A percentile compares a stretch with the other conserved stretches of the same genome.
These are phyloP conservation scores for Papiliotrema terrestris DNA, from an alignment of 1,284 basidiomycete species.

Conservation along the genomic window DNA sequence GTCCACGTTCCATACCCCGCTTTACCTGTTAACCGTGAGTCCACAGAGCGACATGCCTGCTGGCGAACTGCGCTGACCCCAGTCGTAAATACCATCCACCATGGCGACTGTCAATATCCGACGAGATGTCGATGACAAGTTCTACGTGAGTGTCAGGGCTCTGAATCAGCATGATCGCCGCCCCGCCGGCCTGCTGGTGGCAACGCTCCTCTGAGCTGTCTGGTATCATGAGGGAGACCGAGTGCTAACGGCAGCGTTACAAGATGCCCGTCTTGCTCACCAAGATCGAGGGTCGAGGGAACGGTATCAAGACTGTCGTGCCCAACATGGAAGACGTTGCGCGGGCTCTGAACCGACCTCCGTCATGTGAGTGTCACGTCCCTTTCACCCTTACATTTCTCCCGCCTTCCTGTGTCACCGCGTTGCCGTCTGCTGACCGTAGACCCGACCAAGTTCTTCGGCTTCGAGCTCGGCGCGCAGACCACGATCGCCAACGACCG, in stretches of 20 bases:
- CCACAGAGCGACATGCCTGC: background rate
- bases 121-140: conserved; percentile 86
- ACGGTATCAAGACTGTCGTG: conserved; percentile 98
- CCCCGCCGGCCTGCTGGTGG: background rate
- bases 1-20: conserved; percentile 10
- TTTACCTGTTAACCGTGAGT: conserved; percentile 7
- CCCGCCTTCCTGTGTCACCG: background rate
- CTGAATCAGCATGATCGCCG: background rate
- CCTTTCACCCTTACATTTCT: too few species aligned
- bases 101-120: conserved; percentile 96
- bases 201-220: background rate
- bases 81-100: conserved; percentile 42
- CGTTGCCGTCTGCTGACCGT: too few species aligned
- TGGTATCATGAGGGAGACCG: background rate
- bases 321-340: conserved; percentile 99
- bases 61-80: background rate
- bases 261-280: conserved; percentile 89
- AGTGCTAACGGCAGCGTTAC: conserved; percentile 39
- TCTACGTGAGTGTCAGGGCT: conserved; percentile 47
- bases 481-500: conserved; percentile 93
- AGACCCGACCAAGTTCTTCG: conserved; percentile 99
- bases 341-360: conserved; percentile 88
- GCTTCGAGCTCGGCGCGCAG: conserved; percentile 96
- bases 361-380: conserved; percentile 65
- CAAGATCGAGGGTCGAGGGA: conserved; percentile 98